These are phyloP conservation scores for Ogataea nitratoaversa DNA, from an alignment of 805 yeast species.

Conservation along the genomic window DNA sequence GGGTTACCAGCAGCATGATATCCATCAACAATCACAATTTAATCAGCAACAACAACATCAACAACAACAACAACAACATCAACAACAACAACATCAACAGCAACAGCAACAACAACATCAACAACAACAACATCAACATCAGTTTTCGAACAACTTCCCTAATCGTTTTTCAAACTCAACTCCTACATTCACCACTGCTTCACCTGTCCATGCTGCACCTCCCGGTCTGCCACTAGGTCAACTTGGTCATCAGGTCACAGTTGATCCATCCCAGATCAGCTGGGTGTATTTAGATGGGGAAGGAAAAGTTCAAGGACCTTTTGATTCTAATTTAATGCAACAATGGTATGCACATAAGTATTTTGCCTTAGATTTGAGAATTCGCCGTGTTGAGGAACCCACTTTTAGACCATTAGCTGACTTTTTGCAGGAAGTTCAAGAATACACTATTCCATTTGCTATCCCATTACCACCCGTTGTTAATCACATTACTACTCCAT, in stretches of 20 bases:
- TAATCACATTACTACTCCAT: conserved; percentile 9
- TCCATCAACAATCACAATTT: not conserved
- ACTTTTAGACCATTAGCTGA: conserved; percentile 48
- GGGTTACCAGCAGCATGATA: no score
- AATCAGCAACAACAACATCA: not conserved
- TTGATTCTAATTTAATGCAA: conserved; percentile 69
- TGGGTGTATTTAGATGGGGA: conserved; percentile 76
- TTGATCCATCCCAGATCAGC: conserved; percentile 34
- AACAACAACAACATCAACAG: conserved; percentile 1
- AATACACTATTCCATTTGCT: conserved; percentile 56
- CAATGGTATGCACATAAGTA: conserved; percentile 66
- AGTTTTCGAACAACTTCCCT: conserved; percentile 2
- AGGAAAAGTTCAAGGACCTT: conserved; percentile 79
- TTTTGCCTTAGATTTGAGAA: conserved; percentile 46
- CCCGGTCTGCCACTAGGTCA: conserved; percentile 15
- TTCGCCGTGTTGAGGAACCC: conserved; percentile 57
- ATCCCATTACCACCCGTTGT: conserved; percentile 44
- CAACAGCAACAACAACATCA: conserved; percentile 1
- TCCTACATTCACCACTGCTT: not conserved
- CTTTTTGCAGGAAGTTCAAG: conserved; percentile 46
- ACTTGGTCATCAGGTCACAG: conserved; percentile 6
- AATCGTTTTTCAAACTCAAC: not conserved
- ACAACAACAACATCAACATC: conserved; percentile 1
- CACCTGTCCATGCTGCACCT: conserved; percentile 4
- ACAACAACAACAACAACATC: not conserved